Base-by-base conservation (phyloP, 805 yeast species). In the Wickerhamiella bombiphila region DNA sequence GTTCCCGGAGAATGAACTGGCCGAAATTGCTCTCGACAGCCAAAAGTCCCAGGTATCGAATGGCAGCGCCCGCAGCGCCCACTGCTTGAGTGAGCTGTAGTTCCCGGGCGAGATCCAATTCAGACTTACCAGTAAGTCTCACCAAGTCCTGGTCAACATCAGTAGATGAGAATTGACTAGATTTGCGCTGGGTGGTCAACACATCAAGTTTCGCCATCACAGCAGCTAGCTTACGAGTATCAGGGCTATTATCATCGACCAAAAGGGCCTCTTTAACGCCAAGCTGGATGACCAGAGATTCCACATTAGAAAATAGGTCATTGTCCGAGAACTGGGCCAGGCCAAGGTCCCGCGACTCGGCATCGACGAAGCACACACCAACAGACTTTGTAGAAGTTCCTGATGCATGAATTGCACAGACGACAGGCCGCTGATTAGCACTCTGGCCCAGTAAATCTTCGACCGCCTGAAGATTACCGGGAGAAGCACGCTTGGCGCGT, bases 261-360 rank as follows among this genome's bases (percentile, higher is more conserved):
- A 88, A 49, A 13, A 91, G 54, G 29, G 83, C 76, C 54, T 91
- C 98, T 50, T 79, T 81, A 5, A 85, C 82, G 16, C 94, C 94
- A 25, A 85, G 62, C 56, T 91, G 99, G 47, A 91, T 78, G 41
- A 86, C 57, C 35, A 85, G 65, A 34, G 93, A 76, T 55, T 91
- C 97, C 44, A 88, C 57, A 52, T 86, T 88, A 1, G 94, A 76
- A 49, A 71, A 85, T 7, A 83, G 65, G 34, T 88, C 97, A 52
- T 82, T 85, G 55, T 91, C 99, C 7, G 70, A 69, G 45, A 88
- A 79, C 53, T 86, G 93, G 14, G 77, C 60, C 36, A 85, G 60
- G 16, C 91, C 85, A 22, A 91, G 64, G 22, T 65, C 64, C 42
- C 71, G 69, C 34, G 69, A 65, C 48, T 74, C 74, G 28, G 82